Base-by-base conservation (phyloP, 306 rosid genomes). In the Quercus suber region DNA sequence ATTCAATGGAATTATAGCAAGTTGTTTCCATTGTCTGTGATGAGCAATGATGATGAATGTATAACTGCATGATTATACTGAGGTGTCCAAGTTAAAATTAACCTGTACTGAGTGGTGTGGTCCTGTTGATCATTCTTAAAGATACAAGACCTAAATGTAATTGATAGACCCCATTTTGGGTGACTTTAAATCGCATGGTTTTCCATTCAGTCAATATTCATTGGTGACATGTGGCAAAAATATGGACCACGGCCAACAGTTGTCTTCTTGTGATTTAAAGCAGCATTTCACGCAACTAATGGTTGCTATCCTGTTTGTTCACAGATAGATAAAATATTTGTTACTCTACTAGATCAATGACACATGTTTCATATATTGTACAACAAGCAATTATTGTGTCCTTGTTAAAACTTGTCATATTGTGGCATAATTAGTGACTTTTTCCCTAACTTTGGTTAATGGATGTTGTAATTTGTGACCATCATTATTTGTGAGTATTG, bases 251-350 rank as follows among this genome's bases (percentile, higher is more conserved):
- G 4, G 51, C n/a, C 20, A 68, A 63, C 20, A 33, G 41, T 77
- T 83, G 78, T 71, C 78, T 52, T 83, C 75, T 57, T 72, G 67
- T 73, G 68, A 77, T 53, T 61, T 43, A 49, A 20, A 74, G 61
- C 49, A 69, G 37, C 28, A 13, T 30, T 79, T 76, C 74, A 28
- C 56, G 0, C 28, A 55, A 55, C 56, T 76, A 69, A 74, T 61
- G 70, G 68, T 71, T 41, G 77, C 31, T n/a, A 59, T 58, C 37
- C 43, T 31, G 58, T 55, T 59, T 63, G 37, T 19, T 25, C 9
- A 12, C 37, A 27, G 37, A 58, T 58, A 41, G n/a, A 15, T 43
- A 20, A 0, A 58, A 58, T 6, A 58, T 1, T 10, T 23, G 15
- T 8, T 58, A 21, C 14, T 9, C 71, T 65, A 63, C n/a, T 11